A percentile compares a stretch with the other conserved stretches of the same genome.
phyloP scores from a whole-genome alignment of 108 stramenopile species.

The Cyclotella baltica region DNA sequence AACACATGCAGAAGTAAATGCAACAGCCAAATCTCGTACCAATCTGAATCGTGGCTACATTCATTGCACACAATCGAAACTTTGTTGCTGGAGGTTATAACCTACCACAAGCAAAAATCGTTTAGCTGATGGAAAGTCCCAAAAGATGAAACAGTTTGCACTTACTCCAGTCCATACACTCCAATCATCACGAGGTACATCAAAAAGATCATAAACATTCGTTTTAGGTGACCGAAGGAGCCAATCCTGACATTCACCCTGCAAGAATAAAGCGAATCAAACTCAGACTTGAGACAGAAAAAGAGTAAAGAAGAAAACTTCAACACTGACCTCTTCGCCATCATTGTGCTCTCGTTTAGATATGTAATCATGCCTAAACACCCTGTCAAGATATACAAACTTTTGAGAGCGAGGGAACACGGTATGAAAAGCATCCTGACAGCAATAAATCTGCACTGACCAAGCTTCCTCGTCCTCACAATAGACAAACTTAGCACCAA shows the following conservation, averaged over 20 bases:
- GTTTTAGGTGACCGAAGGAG: neutral
- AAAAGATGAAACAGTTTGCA: neutral
- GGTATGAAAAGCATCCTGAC: too few relatives aligned
- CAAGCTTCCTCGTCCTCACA: slow-evolving; percentile 1
- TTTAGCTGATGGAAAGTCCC: too few relatives aligned
- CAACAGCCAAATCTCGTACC: neutral
- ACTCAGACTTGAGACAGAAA: neutral
- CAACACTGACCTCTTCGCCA: neutral
- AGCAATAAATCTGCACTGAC: too few relatives aligned
- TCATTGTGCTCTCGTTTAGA: neutral
- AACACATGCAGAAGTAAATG: neutral
- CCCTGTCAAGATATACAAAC: too few relatives aligned
- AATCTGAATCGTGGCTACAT: slow-evolving; percentile 12
- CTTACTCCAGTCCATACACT: slow-evolving; percentile 9
- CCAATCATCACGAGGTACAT: neutral
- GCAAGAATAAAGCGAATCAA: too few relatives aligned
- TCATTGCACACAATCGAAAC: slow-evolving; percentile 5
- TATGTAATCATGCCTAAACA: neutral
- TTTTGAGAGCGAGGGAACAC: too few relatives aligned
- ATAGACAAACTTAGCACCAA: slow-evolving; percentile 18
- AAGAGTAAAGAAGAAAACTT: neutral
- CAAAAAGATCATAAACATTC: neutral
- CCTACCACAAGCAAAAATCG: too few relatives aligned
- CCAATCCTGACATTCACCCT: neutral
- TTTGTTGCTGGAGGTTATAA: slow-evolving; percentile 1